Base-by-base conservation (phyloP, 2,329 filamentous ascomycete genomes). In the Arthroderma uncinatum region DNA sequence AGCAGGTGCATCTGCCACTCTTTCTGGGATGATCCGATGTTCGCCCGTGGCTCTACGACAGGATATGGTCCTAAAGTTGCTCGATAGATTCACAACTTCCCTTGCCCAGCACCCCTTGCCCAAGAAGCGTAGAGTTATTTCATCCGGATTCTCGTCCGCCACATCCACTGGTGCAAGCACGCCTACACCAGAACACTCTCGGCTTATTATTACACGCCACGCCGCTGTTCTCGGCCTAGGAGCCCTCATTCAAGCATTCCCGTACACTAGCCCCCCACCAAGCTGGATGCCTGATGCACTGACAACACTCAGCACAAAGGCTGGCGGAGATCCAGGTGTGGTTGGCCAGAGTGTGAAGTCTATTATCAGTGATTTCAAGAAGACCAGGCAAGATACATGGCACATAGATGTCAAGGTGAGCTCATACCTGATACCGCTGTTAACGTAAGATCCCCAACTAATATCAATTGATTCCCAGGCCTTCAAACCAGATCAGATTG, bases 371-470 rank as follows among this genome's bases (percentile, higher is more conserved):
- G 94, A 98, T 67, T 98, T 98, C 79, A 98, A 98, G 78, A 98
- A 98, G 82, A 98, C 93, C 48, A 84, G 93, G 70, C 93, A 98
- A 72, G 93, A 98, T 77, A 98, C 92, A 64, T 98, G 93, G 93
- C 86, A 86, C 66, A 92, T 95, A 60, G 93, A 98, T 75, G 89
- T 95, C 65, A 97, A 95, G 86, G 93, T 95, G 75, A 72, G 82
- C 73, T 14, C 34, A 55, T 55, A 53, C 14, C 19, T 44, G 34
- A 42, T 8, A 16, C 14, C 12, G 54, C 62, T 53, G 34, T 54
- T 56, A 53, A 55, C 42, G 47, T 42, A 39, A 56, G 21, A 36
- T 2, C 25, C 5, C 12, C 4, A n/a, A n/a, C 48, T 54, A 44
- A 55, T 16, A 44, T 9, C n/a, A 12, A 21, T 61, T 57, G 58